Conservation (phyloP, 768 basidiomycete genomes). For the Kockovaella imperatae region DNA sequence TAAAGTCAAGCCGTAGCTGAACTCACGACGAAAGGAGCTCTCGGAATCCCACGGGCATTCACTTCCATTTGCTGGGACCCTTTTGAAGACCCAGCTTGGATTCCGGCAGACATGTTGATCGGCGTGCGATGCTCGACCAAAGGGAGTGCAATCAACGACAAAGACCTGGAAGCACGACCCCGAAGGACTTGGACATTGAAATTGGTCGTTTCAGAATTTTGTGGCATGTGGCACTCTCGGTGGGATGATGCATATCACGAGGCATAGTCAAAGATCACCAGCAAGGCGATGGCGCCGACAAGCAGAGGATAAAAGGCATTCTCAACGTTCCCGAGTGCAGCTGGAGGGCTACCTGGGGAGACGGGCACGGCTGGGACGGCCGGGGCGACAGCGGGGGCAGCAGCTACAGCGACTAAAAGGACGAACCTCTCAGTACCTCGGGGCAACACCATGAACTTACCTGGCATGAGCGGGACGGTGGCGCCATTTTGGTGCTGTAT, state of each 20-base stretch:
- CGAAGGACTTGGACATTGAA: no score
- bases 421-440: no score
- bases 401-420: not conserved
- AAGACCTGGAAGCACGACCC: no score
- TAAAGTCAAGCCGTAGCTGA: not conserved
- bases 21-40: slow-evolving; percentile 87
- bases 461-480: no score
- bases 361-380: not conserved
- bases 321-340: slow-evolving; percentile 27
- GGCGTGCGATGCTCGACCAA: no score
- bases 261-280: slow-evolving; percentile 43
- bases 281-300: slow-evolving; percentile 40
- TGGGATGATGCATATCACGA: no score
- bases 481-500: not conserved
- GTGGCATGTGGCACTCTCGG: no score
- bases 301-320: slow-evolving; percentile 42
- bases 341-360: slow-evolving; percentile 8
- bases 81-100: slow-evolving; percentile 16
- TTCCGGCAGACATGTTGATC: slow-evolving; percentile 7
- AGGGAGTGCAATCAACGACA: not conserved
- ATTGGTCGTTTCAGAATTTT: no score
- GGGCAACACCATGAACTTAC: no score
- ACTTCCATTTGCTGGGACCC: slow-evolving; percentile 48
- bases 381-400: not conserved
- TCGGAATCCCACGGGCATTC: slow-evolving; percentile 88